Percentiles rank a stretch among this genome's conserved stretches.
phyloP scores from a whole-genome alignment of 2,329 filamentous ascomycete genomes.

The Lecanicillium sp. region DNA sequence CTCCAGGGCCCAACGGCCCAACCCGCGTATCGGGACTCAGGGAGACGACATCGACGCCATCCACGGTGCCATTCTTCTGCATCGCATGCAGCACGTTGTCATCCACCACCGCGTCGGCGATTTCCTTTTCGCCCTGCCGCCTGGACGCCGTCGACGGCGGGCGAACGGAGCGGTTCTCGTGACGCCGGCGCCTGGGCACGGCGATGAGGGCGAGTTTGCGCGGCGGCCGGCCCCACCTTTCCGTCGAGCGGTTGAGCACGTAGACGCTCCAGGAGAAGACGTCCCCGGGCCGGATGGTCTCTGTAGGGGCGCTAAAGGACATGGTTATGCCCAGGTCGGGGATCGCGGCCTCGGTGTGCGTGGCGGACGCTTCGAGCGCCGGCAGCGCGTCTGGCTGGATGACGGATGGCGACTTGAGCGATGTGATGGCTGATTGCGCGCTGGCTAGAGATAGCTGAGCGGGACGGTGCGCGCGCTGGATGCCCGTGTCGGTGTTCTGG shows the following conservation, averaged over 20 bases:
- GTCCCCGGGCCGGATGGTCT: conserved; percentile 52
- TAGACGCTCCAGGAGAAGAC: conserved; percentile 67
- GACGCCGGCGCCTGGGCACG: conserved; percentile 56
- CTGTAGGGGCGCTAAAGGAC: conserved; percentile 58
- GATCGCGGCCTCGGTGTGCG: conserved; percentile 36
- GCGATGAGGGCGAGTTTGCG: conserved; percentile 65
- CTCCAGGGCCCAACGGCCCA: conserved; percentile 62
- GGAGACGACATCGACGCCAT: conserved; percentile 63
- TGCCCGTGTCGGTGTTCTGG: conserved; percentile 43
- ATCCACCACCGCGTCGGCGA: conserved; percentile 63
- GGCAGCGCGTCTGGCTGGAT: conserved; percentile 54
- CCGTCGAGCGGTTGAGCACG: conserved; percentile 62
- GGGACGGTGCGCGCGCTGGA: conserved; percentile 54
- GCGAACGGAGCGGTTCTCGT: conserved; percentile 43
- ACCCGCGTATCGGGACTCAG: conserved; percentile 67
- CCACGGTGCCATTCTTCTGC: conserved; percentile 57
- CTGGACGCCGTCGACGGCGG: conserved; percentile 42
- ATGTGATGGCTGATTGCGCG: conserved; percentile 42
- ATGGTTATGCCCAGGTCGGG: conserved; percentile 66
- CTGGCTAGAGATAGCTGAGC: conserved; percentile 55
- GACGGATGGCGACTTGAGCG: conserved; percentile 49
- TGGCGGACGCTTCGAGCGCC: conserved; percentile 45
- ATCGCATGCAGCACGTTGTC: conserved; percentile 65
- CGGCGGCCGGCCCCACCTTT: conserved; percentile 30
- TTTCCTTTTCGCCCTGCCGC: conserved; percentile 27